A percentile compares a stretch with the other conserved stretches of the same genome.
Evolutionary conservation across 2,329 filamentous ascomycete genomes (phyloP).

Genomic region (Monosporascus sp.): DNA sequence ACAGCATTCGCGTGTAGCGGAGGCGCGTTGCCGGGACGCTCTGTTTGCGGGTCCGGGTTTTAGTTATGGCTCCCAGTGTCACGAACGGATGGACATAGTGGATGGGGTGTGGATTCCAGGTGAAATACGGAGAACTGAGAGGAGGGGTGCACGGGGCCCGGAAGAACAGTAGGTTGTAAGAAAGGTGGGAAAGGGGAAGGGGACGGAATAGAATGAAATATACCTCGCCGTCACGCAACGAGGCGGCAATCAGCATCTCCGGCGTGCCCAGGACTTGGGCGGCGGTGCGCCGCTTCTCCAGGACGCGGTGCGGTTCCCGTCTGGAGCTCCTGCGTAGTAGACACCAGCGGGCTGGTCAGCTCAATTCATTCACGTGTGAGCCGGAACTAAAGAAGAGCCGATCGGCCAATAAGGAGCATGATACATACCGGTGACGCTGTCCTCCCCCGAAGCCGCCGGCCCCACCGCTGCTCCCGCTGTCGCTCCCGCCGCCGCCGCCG

Average conservation of each 20-base stretch:
- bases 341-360: neutral
- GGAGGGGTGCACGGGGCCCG: neutral
- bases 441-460: conserved; percentile 8
- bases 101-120: neutral
- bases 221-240: conserved; percentile 50
- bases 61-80: neutral
- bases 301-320: conserved; percentile 36
- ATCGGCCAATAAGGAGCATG: neutral
- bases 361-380: neutral
- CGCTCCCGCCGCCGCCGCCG: conserved; percentile 14
- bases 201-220: conserved; percentile 19
- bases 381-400: neutral
- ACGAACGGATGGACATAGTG: neutral
- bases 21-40: conserved; percentile 51
- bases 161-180: neutral
- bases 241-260: conserved; percentile 55
- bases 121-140: neutral
- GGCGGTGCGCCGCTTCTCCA: conserved; percentile 44
- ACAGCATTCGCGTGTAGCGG: conserved; percentile 52
- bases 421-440: conserved; percentile 10
- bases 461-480: conserved; percentile 7
- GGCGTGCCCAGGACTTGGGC: conserved; percentile 50
- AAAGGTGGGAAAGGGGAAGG: neutral
- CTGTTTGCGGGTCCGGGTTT: conserved; percentile 26
- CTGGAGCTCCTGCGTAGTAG: conserved; percentile 1